Evolutionary conservation across 2,329 filamentous ascomycete genomes (phyloP), one percentile per base, ranked within the genome.

Genomic region (Sporothrix phasma): DNA sequence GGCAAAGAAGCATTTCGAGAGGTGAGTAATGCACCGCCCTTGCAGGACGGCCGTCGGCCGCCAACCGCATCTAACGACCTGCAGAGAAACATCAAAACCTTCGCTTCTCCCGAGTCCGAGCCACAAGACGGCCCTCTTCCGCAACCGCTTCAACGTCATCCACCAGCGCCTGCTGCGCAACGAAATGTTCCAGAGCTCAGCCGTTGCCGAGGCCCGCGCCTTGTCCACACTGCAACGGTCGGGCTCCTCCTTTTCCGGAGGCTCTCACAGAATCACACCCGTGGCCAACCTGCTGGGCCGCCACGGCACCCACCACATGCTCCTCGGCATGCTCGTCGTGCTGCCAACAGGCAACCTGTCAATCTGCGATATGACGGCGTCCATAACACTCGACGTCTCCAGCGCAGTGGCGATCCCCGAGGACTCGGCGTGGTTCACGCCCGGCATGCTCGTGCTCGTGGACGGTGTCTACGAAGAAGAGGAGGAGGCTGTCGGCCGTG

Each of bases 381-480:
- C 89, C 61, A 96, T 99, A 70, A 81, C 85, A 2, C 79, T 99
- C 1, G 92, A 97, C 69, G 77, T 97, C 11, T 83, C 86, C 22
- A 88, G 93, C 71, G 90, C 93, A 0, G 85, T 87, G 24, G 85
- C 89, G 15, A 88, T 97, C 63, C 92, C 92, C 0, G 87, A 91
- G 66, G 87, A 93, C 71, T 91, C 90, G 26, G 88, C 90, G 3
- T 99, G 92, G 88, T 97, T 97, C 72, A 86, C 88, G 5, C 92
- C 94, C 0, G 95, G 95, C 3, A 97, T 97, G 92, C 89, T 99
- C 56, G 89, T 97, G 3, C 81, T 99, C 0, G 85, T 97, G 0
- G 94, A 99, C 71, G 94, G 94, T 6, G 86, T 93, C n/a, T 99
- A 99, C 72, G 92, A 96, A 73, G 94, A 97, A 73, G 92, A 96